Percentiles rank a stretch among this genome's conserved stretches.
phyloP scores from a whole-genome alignment of 148 eudicot genomes.

The Spergularia marina region DNA sequence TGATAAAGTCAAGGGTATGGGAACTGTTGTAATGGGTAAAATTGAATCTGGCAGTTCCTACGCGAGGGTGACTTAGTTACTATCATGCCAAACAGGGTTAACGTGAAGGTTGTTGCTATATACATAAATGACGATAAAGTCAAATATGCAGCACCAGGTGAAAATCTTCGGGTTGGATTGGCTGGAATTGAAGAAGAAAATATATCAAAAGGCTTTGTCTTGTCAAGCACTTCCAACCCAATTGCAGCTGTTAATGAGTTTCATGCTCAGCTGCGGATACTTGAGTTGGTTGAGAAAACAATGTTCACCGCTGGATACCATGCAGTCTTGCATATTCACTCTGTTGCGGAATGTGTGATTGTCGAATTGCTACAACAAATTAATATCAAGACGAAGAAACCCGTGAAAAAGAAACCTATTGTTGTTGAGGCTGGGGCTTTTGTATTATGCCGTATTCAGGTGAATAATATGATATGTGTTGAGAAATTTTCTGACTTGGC shows the following conservation, averaged over 20 bases:
- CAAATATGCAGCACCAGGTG: slow-evolving; percentile 78
- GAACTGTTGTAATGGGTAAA: slow-evolving; percentile 93
- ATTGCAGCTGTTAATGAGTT: slow-evolving; percentile 69
- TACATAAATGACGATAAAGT: slow-evolving; percentile 76
- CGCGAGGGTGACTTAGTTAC: slow-evolving; percentile 68
- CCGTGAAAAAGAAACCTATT: slow-evolving; percentile 69
- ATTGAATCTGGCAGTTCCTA: slow-evolving; percentile 82
- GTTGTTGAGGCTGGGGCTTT: slow-evolving; percentile 83
- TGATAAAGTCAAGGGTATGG: slow-evolving; percentile 88
- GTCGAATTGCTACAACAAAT: slow-evolving; percentile 73
- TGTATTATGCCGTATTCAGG: slow-evolving; percentile 84
- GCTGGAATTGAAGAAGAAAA: slow-evolving; percentile 92
- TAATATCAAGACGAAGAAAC: slow-evolving; percentile 73
- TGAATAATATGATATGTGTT: slow-evolving; percentile 38
- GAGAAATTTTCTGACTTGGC: slow-evolving; percentile 46
- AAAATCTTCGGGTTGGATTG: slow-evolving; percentile 73
- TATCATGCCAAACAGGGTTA: slow-evolving; percentile 92
- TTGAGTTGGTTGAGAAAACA: slow-evolving; percentile 90
- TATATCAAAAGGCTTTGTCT: slow-evolving; percentile 67
- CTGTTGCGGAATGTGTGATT: slow-evolving; percentile 93
- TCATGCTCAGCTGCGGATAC: slow-evolving; percentile 76
- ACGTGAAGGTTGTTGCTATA: slow-evolving; percentile 70
- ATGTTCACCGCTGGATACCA: slow-evolving; percentile 92
- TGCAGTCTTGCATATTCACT: slow-evolving; percentile 89
- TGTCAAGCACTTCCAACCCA: slow-evolving; percentile 61